Evolutionary conservation across 1,284 basidiomycete genomes (phyloP), one percentile per base, ranked within the genome.

Genomic region (Papiliotrema flavescens): DNA sequence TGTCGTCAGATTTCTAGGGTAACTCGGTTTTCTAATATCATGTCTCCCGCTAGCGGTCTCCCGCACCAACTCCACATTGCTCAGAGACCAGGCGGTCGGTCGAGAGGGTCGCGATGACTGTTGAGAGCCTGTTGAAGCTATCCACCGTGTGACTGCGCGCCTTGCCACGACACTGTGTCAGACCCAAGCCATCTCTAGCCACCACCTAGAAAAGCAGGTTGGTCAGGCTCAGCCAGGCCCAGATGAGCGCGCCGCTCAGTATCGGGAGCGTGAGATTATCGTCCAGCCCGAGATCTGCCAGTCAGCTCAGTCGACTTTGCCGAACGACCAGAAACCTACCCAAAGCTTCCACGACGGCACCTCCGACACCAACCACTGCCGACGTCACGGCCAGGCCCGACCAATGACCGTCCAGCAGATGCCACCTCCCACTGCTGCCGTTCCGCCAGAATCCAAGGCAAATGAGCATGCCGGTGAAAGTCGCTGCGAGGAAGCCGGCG

Each of bases 241-340:
- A 87, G 49, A 95, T 80, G 65, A 89, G 85, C 1, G 85, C 85
- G 0, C 92, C 93, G 19, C 89, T 87, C 44, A 97, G 83, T 64
- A 98, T 87, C 1, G 95, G 95, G 26, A 98, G 79, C 5, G 90
- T 94, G 39, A 98, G 76, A 75, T 98, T 98, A 73, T 98, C 95
- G 70, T 98, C 95, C 35, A 92, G 69, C 3, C 89, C 91, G 13
- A 98, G 79, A 74, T 97, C 93, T 92, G 67, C 9, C 1, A 2
- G 20, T 37, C 20, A 19, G 28, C 9, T 32, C 47, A 43, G 40
- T 22, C 24, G 22, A 36, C 7, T n/a, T 24, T 40, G 36, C 15
- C 14, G 7, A 1, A 24, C 2, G 23, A 39, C 32, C 36, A 8
- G 34, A 24, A 40, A 80, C 85, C 61, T 65, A 90, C 89, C 89